Base-by-base conservation (phyloP, 2,329 filamentous ascomycete species). In the Neofusicoccum laricinum region DNA sequence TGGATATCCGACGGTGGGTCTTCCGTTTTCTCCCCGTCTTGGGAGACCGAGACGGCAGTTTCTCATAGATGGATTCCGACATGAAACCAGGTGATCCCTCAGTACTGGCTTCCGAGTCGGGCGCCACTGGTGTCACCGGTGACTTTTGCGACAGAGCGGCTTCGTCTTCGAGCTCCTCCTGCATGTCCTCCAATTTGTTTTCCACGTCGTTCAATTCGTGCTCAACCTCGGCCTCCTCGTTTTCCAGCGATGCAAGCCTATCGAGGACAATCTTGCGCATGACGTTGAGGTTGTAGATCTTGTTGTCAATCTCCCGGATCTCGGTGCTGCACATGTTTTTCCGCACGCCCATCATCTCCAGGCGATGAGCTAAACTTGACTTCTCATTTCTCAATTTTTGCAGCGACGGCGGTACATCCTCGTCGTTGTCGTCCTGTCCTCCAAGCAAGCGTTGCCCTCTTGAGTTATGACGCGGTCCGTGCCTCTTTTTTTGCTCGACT, bases 311-410 rank as follows among this genome's bases (percentile, higher is more conserved):
- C 73, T 99, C 95, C 66, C 88, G 88, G 65, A 99, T 98, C 77
- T 99, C 95, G 67, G 92, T 91, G 72, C 92, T 95, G 70, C 93
- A 94, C 94, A 99, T 97, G 73, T 95, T 97, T 78, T 99, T 99
- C 66, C 95, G 87, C 67, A 98, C 88, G 3, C 90, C 86, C 80
- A 98, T 88, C 86, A 97, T 91, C 73, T 98, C 93, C 69, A 99
- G 82, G 69, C 92, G 87, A 76, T 96, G 93, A 80, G 90, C 89
- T 80, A 97, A 84, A 62, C 86, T 82, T 48, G 90, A 86, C 76
- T 91, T 91, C 69, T 96, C 92, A 74, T 89, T 91, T 76, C 90
- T 92, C 68, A 98, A 78, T 69, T 88, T 89, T 51, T 84, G 84
- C 72, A 97, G 81, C 30, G 88, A 85, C 40, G 91, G 87, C 17